Evolutionary conservation across 129 eudicot species (phyloP).

Genomic region (Smallanthus sonchifolius): DNA sequence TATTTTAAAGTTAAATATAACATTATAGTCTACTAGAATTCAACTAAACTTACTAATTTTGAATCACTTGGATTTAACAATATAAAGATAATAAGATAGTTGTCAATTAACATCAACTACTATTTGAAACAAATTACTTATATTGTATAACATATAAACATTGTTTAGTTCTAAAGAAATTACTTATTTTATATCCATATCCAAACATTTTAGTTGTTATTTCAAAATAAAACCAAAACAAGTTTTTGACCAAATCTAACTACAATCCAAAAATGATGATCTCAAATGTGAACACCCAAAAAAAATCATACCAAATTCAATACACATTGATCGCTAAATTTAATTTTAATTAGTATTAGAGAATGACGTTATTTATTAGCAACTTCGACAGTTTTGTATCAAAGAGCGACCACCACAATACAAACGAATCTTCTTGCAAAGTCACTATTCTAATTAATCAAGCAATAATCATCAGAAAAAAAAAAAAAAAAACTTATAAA

Average conservation of each 20-base stretch:
- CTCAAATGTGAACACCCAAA: constrained; percentile 21
- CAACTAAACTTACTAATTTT: constrained; percentile 4
- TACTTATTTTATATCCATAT: neutral
- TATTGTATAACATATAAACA: neutral
- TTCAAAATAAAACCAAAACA: neutral
- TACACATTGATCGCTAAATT: neutral
- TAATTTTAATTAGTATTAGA: no score
- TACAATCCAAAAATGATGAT: neutral
- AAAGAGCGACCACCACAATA: no score
- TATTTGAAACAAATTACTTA: neutral
- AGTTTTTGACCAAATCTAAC: constrained; percentile 2
- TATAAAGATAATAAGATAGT: neutral
- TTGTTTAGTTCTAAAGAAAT: neutral
- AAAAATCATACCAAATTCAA: neutral
- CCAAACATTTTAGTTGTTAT: no score
- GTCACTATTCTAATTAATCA: no score
- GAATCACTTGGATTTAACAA: neutral
- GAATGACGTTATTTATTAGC: no score
- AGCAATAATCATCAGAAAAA: no score
- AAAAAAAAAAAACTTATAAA: no score
- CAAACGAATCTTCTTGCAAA: no score
- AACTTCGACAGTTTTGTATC: no score
- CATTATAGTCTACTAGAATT: neutral
- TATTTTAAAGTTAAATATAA: neutral
- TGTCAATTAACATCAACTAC: constrained; percentile 16